Percentiles rank a stretch among this genome's conserved stretches.
phyloP scores from a whole-genome alignment of 371 early-diverging fungal genomes.

The Mortierella sp. region DNA sequence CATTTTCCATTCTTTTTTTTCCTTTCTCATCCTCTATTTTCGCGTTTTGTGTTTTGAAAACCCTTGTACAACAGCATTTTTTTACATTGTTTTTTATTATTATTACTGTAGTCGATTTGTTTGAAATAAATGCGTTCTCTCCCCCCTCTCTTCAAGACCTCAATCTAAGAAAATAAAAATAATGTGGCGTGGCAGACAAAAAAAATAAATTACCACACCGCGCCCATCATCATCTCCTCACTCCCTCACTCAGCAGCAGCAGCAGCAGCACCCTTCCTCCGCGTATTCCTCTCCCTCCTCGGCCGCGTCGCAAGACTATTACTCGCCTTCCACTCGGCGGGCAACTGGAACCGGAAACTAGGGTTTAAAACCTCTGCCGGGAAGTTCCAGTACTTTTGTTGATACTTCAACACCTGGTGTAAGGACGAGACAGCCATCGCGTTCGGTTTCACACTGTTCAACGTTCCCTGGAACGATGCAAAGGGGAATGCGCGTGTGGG shows the following conservation, averaged over 20 bases:
- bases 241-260: neutral
- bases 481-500: slow-evolving; percentile 55
- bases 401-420: slow-evolving; percentile 59
- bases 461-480: slow-evolving; percentile 61
- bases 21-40: neutral
- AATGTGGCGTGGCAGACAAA: neutral
- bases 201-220: too few relatives aligned
- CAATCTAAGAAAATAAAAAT: neutral
- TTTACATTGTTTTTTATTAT: neutral
- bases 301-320: slow-evolving; percentile 69
- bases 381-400: slow-evolving; percentile 68
- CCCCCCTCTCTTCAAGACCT: neutral
- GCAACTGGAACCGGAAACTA: slow-evolving; percentile 65
- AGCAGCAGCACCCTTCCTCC: slow-evolving; percentile 26
- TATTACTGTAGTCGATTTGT: slow-evolving; percentile 1
- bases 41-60: slow-evolving; percentile 10
- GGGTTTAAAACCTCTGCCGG: slow-evolving; percentile 61
- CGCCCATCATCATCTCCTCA: too few relatives aligned
- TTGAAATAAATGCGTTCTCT: neutral
- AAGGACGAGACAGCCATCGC: slow-evolving; percentile 65
- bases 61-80: slow-evolving; percentile 1
- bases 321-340: slow-evolving; percentile 69
- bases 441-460: slow-evolving; percentile 70
- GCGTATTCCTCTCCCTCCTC: slow-evolving; percentile 57
- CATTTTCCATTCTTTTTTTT: neutral